Conservation (phyloP, 164 flowering plant species). For the Chimonanthus praecox region DNA sequence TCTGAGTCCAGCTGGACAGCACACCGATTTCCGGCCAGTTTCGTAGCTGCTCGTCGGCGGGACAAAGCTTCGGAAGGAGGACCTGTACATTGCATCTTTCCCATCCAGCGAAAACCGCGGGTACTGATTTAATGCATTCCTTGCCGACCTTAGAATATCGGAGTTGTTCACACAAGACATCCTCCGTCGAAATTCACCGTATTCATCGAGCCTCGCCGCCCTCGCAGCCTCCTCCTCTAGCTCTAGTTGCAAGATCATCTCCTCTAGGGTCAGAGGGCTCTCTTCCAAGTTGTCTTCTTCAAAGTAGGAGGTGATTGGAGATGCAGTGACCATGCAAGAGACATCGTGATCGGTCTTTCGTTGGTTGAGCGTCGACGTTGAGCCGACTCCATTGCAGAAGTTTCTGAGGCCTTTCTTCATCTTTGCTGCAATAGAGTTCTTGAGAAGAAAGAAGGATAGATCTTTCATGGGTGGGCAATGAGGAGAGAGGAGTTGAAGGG, state of each 20-base stretch:
- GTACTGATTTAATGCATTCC: slow-evolving; percentile 86
- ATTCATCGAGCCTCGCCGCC: slow-evolving; percentile 25
- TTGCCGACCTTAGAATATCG: slow-evolving; percentile 69
- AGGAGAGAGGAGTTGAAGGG: neutral
- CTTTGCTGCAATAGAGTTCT: slow-evolving; percentile 56
- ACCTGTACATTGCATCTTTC: slow-evolving; percentile 73
- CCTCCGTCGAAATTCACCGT: slow-evolving; percentile 24
- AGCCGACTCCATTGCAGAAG: slow-evolving; percentile 35
- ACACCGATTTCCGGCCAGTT: slow-evolving; percentile 21
- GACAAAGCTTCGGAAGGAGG: slow-evolving; percentile 47
- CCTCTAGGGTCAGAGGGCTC: slow-evolving; percentile 57
- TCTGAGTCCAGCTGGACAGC: neutral
- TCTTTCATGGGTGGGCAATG: slow-evolving; percentile 37
- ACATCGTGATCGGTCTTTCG: slow-evolving; percentile 12
- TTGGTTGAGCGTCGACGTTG: slow-evolving; percentile 77
- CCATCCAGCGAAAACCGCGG: slow-evolving; percentile 93
- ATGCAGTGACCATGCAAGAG: slow-evolving; percentile 7
- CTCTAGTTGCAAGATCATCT: slow-evolving; percentile 76
- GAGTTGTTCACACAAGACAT: slow-evolving; percentile 84
- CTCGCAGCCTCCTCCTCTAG: slow-evolving; percentile 60
- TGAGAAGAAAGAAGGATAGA: slow-evolving; percentile 54
- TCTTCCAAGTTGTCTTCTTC: slow-evolving; percentile 1
- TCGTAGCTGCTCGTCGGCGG: neutral
- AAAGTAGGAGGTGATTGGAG: slow-evolving; percentile 12
- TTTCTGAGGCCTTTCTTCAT: slow-evolving; percentile 47